Evolutionary conservation across 257 asterid genomes (phyloP), one percentile per base, ranked within the genome.

Genomic region (Sherardia arvensis): DNA sequence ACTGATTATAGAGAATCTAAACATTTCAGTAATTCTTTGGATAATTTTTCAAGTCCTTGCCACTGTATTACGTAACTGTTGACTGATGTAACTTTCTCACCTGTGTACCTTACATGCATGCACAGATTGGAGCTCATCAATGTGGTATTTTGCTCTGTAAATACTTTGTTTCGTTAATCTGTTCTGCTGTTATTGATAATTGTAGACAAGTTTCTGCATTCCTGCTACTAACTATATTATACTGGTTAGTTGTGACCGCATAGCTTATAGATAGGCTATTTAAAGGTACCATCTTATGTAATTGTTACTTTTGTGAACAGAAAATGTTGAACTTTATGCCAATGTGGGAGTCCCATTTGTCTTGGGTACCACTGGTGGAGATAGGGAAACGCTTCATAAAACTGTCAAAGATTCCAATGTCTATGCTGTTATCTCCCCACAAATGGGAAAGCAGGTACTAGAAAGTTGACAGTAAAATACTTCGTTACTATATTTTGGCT

Each of bases 371-470:
- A 92, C 99, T 30, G 99, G 99, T 60, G 99, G 99, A 69, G 94
- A 92, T 69, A 89, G 99, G 81, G 94, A 92, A 59, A 84, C 64
- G 69, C 78, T 92, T 61, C 79, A 75, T 69, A 89, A 90, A 77
- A 85, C 95, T 47, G 95, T 87, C n/a, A 66, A 66, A 28, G 91
- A 83, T 66, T 84, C 99, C 7, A 84, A 81, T 51, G 73, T 71
- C 57, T 87, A 84, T 83, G 97, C 96, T 69, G 95, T 92, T 69
- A 92, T 92, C 81, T 92, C 99, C 40, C 99, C 99, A n/a, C 99
- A 92, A 81, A 92, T 92, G 99, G 99, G 99, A 66, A 92, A 92
- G 76, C 99, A 92, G 99, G 99, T 92, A 77, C 64, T 51, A 15
- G 59, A 56, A 62, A 56, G 14, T 53, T 28, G 23, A 32, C 26